phyloP scores from a whole-genome alignment of 176 grass and related monocot genomes.

The Melocanna baccifera region DNA sequence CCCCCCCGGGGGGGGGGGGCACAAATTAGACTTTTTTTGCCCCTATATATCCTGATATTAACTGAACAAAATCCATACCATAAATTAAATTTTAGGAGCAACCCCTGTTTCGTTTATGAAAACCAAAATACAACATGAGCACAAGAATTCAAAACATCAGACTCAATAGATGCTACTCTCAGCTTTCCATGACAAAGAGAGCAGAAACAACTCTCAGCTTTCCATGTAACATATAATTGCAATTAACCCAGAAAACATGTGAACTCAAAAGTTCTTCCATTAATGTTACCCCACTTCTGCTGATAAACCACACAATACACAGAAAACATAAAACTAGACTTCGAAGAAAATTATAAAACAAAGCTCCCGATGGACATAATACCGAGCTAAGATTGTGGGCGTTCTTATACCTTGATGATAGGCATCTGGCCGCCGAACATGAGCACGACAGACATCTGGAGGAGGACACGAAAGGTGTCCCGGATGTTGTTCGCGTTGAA shows the following conservation, averaged over 20 bases:
- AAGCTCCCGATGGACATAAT: too few relatives aligned
- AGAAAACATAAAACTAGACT: too few relatives aligned
- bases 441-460: constrained; percentile 72
- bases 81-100: too few relatives aligned
- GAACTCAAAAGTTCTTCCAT: not conserved
- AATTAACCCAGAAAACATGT: not conserved
- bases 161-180: not conserved
- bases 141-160: not conserved
- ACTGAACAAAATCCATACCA: too few relatives aligned
- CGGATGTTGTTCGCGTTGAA: constrained; percentile 70
- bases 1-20: too few relatives aligned
- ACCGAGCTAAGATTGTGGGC: too few relatives aligned
- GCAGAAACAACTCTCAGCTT: not conserved
- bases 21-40: too few relatives aligned
- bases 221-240: not conserved
- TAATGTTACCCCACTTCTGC: too few relatives aligned
- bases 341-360: not conserved
- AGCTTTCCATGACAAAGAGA: not conserved
- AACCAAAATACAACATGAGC: not conserved
- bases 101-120: too few relatives aligned
- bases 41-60: too few relatives aligned
- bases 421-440: constrained; percentile 68
- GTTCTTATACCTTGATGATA: constrained; percentile 50
- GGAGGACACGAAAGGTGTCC: constrained; percentile 63
- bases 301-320: too few relatives aligned